Conservation (phyloP, 306 rosid species). For the Pterocarpus santalinus region DNA sequence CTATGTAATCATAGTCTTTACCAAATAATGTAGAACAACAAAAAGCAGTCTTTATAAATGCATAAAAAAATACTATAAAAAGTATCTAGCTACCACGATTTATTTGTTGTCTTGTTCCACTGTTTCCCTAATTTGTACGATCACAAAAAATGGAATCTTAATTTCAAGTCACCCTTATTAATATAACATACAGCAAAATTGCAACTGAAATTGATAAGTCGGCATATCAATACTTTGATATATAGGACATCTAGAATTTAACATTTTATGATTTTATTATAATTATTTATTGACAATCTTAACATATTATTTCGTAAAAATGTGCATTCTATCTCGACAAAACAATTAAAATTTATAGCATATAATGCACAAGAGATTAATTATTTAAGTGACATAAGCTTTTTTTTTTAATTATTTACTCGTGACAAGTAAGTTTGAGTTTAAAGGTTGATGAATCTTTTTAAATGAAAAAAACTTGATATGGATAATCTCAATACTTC, state of each 20-base stretch:
- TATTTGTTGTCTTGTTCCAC: conserved; percentile 36
- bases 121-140: conserved; percentile 42
- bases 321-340: too few species aligned
- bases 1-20: conserved; percentile 42
- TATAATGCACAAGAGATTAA: too few species aligned
- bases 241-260: conserved; percentile 26
- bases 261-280: conserved; percentile 12
- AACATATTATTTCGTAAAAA: too few species aligned
- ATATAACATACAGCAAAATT: not conserved
- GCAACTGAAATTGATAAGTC: conserved; percentile 31
- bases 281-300: too few species aligned
- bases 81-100: not conserved
- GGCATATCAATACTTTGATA: not conserved
- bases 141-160: conserved; percentile 48
- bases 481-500: too few species aligned
- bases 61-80: not conserved
- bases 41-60: not conserved
- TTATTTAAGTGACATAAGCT: too few species aligned
- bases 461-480: too few species aligned
- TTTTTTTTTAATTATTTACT: too few species aligned
- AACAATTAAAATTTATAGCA: too few species aligned
- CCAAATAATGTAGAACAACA: conserved; percentile 8
- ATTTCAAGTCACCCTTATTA: not conserved
- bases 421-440: too few species aligned
- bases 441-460: too few species aligned